Base-by-base conservation (phyloP, 805 yeast species). In the Lachancea dasiensis region DNA sequence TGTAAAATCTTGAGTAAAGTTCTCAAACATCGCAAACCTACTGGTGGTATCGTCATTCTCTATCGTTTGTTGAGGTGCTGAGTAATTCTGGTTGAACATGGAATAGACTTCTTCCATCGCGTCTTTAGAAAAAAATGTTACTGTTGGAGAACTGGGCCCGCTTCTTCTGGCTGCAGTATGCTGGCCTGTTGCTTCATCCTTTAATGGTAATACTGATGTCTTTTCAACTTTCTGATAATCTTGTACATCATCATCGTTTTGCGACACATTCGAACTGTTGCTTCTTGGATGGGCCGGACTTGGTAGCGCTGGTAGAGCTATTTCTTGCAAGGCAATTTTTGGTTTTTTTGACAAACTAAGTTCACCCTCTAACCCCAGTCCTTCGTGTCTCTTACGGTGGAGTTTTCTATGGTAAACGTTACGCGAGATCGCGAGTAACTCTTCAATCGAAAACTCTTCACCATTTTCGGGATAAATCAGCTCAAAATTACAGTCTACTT, bases 61-160 rank as follows among this genome's bases (percentile, higher is more conserved):
- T 3, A 43, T 31, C 10, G 40, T 6, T 39, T 50, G 21, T 36
- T 46, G 26, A 9, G 49, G 46, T 15, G 47, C 52, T 5, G 51
- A 39, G 27, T 50, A 42, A 27, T 51, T 41, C 35, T 72, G 75
- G 51, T 81, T 84, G 55, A 86, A 83, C 86, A 86, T 83, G 11
- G 75, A 71, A 44, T 73, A 65, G 0, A 86, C 79, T 48, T 86
- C 95, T 38, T 76, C 73, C 40, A 77, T 72, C 2, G 95, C 90
- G 50, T 78, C 76, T 35, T 77, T 76, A 0, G 95, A 81, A 53
- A 72, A 81, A 52, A 80, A 63, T 0, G 96, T 87, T 46, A 82
- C 71, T 0, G 95, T 86, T 1, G 94, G 95, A 0, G 94, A 81
- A 10, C 68, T 64, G 3, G 76, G 72, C 21, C 56, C 50, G 29